Evolutionary conservation across 331 rosid genomes (phyloP).

Genomic region (Acacia concinna): DNA sequence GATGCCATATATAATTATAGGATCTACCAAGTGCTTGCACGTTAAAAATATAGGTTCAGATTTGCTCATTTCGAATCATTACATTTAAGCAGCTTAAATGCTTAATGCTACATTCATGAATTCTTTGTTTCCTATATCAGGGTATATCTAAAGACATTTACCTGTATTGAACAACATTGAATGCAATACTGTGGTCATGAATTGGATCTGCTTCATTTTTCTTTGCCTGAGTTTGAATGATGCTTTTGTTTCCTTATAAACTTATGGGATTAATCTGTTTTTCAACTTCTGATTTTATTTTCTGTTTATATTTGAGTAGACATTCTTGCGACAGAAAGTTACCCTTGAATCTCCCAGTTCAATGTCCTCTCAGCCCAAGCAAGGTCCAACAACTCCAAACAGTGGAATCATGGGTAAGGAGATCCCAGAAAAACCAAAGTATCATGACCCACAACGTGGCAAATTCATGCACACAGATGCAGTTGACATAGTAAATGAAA

Average conservation of each 20-base stretch:
- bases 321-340: constrained; percentile 93
- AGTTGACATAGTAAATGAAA: constrained; percentile 32
- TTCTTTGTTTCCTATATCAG: constrained; percentile 7
- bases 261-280: constrained; percentile 11
- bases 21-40: too few species aligned
- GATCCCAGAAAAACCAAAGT: constrained; percentile 30
- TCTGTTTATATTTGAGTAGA: constrained; percentile 45
- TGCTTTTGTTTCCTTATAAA: background rate
- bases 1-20: too few species aligned
- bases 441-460: constrained; percentile 22
- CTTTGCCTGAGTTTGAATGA: background rate
- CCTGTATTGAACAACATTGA: background rate
- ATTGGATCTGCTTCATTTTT: constrained; percentile 6
- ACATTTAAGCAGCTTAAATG: background rate
- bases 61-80: too few species aligned
- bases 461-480: constrained; percentile 43
- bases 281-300: constrained; percentile 29
- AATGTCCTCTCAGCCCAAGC: constrained; percentile 42
- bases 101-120: background rate
- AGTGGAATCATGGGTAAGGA: constrained; percentile 32
- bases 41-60: too few species aligned
- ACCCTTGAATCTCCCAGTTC: constrained; percentile 61
- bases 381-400: constrained; percentile 36
- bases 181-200: background rate
- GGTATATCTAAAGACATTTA: background rate